These are phyloP conservation scores for Cutaneotrichosporon cavernicola DNA, from an alignment of 1,284 basidiomycete species.

Conservation along the genomic window DNA sequence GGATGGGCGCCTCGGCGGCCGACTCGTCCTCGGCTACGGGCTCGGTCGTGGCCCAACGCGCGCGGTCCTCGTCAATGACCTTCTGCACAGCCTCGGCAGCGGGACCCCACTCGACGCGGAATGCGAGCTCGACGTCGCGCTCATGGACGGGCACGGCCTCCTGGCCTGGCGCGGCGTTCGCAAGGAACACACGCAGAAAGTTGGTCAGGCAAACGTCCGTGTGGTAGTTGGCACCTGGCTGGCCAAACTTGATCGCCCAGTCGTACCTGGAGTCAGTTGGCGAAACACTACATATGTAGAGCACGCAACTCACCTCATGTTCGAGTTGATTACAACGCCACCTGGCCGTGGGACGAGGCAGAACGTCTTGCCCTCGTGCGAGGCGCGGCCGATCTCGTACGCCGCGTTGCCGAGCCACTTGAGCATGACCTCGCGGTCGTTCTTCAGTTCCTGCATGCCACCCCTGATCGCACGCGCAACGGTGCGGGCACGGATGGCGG, in stretches of 20 bases:
- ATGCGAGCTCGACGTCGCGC: constrained; percentile 23
- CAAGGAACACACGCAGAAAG: constrained; percentile 34
- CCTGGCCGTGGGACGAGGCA: constrained; percentile 26
- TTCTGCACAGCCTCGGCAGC: constrained; percentile 19
- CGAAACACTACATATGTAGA: background rate
- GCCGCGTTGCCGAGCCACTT: constrained; percentile 26
- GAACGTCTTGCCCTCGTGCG: constrained; percentile 22
- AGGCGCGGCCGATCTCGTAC: constrained; percentile 18
- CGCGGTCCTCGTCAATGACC: constrained; percentile 22
- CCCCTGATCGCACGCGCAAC: constrained; percentile 21
- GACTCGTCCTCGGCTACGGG: constrained; percentile 10
- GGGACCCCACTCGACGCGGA: constrained; percentile 21
- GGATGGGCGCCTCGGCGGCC: constrained; percentile 16
- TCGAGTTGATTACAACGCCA: constrained; percentile 33
- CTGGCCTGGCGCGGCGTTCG: constrained; percentile 21
- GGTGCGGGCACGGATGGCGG: constrained; percentile 12
- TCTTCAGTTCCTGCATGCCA: constrained; percentile 22
- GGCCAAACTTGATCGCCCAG: constrained; percentile 34
- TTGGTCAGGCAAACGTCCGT: constrained; percentile 24
- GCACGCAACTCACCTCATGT: constrained; percentile 25
- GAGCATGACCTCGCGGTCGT: constrained; percentile 22
- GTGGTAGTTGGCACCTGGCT: constrained; percentile 26
- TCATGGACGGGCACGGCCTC: background rate
- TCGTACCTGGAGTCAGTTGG: constrained; percentile 25
- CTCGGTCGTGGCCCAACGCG: constrained; percentile 15